Conservation (phyloP, 2,329 filamentous ascomycete genomes). For the Fusarium gaditjirri region DNA sequence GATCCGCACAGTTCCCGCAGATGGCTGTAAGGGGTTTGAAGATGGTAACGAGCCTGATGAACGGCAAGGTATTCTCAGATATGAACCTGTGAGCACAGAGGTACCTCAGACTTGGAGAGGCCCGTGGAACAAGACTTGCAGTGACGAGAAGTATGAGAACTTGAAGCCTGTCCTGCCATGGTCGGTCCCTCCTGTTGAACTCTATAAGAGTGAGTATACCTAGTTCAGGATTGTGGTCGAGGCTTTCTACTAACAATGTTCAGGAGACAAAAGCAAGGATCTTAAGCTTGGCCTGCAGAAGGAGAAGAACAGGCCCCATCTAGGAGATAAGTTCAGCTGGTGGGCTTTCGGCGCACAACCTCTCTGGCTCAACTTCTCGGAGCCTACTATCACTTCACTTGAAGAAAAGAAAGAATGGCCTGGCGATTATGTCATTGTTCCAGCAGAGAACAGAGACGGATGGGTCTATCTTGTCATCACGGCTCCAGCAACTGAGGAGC, state of each 20-base stretch:
- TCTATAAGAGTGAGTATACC: not conserved
- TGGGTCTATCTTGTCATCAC: conserved; percentile 31
- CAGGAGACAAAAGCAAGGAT: not conserved
- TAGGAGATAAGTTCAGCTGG: not conserved
- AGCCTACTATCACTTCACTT: conserved; percentile 12
- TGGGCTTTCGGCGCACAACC: conserved; percentile 17
- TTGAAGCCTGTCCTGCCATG: not conserved
- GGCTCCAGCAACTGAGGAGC: not conserved
- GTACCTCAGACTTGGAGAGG: not conserved
- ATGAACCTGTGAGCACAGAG: not conserved
- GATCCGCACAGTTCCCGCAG: not conserved
- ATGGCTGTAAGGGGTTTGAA: not conserved
- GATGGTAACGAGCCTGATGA: not conserved
- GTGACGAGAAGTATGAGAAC: not conserved
- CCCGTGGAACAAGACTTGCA: not conserved
- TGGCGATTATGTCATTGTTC: conserved; percentile 1
- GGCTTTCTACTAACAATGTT: not conserved
- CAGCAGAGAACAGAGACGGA: not conserved
- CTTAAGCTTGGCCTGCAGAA: conserved; percentile 1
- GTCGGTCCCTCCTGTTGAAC: not conserved
- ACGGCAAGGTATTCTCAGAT: not conserved
- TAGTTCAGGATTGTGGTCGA: too few relatives aligned
- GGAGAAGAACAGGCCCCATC: not conserved
- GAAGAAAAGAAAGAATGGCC: not conserved
- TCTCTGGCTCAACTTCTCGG: conserved; percentile 26